Base-by-base conservation (phyloP, 2,329 filamentous ascomycete species). In the Neofusicoccum umdonicola region DNA sequence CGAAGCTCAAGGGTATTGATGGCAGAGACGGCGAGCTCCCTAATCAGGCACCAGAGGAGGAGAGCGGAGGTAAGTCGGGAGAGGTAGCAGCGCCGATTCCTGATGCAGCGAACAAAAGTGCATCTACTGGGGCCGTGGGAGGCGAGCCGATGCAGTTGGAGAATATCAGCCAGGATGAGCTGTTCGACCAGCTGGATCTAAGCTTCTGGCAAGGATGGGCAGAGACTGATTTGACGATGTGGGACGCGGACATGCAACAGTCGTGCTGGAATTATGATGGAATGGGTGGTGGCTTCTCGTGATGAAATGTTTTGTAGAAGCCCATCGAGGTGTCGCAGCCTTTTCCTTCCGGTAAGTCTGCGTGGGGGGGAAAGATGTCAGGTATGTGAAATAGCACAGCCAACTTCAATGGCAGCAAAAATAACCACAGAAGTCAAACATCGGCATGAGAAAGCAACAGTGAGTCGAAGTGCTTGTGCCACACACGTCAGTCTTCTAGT, bases 181-280 rank as follows among this genome's bases (percentile, higher is more conserved):
- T 60, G 3, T 60, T 60, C 31, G 41, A 60, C 4, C 56, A 60
- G 31, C 42, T 60, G 17, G 56, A 60, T 35, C 42, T 22, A 5
- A 60, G n/a, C 12, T 60, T 60, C 42, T 60, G 56, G 56, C 41
- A 60, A 12, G 56, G 47, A 19, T 60, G 56, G 56, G 56, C 56
- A 22, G 17, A 39, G 17, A 42, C 31, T 1, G 56, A 60, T 48
- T 9, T 60, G 42, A 60, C 56, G 4, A 60, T 60, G 56, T 60
- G 56, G 56, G 56, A 60, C 37, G 56, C 56, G n/a, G 56, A 47
- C 11, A 15, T 60, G 22, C 41, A 60, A n/a, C 41, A 31, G 22
- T n/a, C 56, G 9, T 60, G 56, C n/a, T 60, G 27, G 27, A n/a
- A 15, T 37, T 60, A 35, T n/a, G 56, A 60, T 12, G 56, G 56